Conservation (phyloP, 2,329 filamentous ascomycete genomes). For the Corniculantispora saksenae region DNA sequence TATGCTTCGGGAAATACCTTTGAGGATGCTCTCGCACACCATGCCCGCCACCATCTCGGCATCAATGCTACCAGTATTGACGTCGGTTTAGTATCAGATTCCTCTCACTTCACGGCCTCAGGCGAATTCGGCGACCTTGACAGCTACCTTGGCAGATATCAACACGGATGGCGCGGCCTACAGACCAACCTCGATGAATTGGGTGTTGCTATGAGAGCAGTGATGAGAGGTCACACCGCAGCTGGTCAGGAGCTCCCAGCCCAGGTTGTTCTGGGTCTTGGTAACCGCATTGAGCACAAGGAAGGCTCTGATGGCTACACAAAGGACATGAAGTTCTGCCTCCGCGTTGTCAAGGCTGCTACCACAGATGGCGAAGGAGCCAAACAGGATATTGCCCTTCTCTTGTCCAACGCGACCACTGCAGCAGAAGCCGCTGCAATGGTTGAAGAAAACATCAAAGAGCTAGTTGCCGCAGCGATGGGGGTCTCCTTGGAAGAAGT, state of each 20-base stretch:
- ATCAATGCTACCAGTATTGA: conserved; percentile 18
- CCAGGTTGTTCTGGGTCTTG: conserved; percentile 16
- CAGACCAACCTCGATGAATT: conserved; percentile 8
- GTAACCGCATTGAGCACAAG: not conserved
- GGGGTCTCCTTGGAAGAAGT: not conserved
- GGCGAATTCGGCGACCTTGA: conserved; percentile 21
- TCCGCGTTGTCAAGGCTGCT: not conserved
- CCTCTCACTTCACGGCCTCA: conserved; percentile 21
- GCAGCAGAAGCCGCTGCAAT: not conserved
- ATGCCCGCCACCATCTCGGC: conserved; percentile 6
- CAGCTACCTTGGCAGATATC: conserved; percentile 19
- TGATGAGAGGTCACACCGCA: conserved; percentile 16
- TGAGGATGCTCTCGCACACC: conserved; percentile 23
- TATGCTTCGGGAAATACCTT: conserved; percentile 25
- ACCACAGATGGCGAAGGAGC: too few species aligned
- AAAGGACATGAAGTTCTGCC: conserved; percentile 8
- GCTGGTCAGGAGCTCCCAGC: not conserved
- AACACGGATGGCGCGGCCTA: conserved; percentile 18
- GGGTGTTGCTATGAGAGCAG: conserved; percentile 2
- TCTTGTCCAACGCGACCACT: not conserved
- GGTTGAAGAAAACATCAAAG: conserved; percentile 5
- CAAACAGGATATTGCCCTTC: not conserved
- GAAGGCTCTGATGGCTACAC: not conserved
- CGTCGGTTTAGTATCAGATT: conserved; percentile 23
- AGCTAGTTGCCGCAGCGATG: conserved; percentile 3